A percentile compares a stretch with the other conserved stretches of the same genome.
These are phyloP conservation scores for Whalleya microplaca DNA, from an alignment of 2,329 filamentous ascomycete species.

Conservation along the genomic window DNA sequence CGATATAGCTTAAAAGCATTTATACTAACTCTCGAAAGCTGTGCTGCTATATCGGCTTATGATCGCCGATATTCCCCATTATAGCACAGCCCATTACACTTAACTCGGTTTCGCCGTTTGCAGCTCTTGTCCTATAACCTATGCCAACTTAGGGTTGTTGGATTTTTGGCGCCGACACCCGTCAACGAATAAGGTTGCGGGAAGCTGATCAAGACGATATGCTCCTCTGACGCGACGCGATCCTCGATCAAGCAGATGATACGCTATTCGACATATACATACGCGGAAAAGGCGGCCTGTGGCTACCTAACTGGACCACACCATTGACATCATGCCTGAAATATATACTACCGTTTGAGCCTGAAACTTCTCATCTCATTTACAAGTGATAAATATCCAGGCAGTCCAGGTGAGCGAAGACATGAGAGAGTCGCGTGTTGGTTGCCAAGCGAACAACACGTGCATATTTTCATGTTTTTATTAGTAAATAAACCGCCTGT, in stretches of 20 bases:
- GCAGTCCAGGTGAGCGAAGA: no score
- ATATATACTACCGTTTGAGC: no score
- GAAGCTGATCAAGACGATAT: conserved; percentile 8
- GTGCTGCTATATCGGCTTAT: no score
- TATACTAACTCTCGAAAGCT: no score
- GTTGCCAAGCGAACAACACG: neutral
- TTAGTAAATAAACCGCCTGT: neutral
- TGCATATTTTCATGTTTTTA: neutral
- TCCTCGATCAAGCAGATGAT: conserved; percentile 20
- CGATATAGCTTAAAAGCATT: no score
- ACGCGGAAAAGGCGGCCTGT: neutral
- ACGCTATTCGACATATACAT: conserved; percentile 1
- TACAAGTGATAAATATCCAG: no score
- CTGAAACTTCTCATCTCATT: no score
- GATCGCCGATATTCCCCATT: no score
- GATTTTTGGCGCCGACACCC: conserved; percentile 7
- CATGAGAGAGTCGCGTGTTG: neutral
- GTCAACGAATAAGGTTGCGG: conserved; percentile 13
- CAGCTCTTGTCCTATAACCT: neutral
- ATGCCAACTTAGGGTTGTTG: conserved; percentile 13
- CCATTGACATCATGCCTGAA: neutral
- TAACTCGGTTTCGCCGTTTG: neutral
- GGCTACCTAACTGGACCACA: neutral
- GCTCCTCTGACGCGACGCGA: conserved; percentile 23
- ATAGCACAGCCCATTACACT: no score